Base-by-base conservation (phyloP, 495 filamentous ascomycete genomes). In the Poronia punctata region DNA sequence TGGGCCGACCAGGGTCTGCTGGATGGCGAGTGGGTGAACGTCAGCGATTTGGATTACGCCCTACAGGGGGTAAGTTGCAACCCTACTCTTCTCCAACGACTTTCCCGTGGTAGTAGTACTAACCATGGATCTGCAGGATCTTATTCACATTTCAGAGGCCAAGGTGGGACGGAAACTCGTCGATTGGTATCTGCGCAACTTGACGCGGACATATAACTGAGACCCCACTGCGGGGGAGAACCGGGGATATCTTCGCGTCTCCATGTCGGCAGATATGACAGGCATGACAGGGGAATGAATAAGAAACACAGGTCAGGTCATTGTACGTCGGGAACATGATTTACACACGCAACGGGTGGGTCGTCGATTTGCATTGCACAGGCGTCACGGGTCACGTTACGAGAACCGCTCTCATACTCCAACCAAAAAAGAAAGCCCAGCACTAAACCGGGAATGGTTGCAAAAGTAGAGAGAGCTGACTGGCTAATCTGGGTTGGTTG, bases 181-280 rank as follows among this genome's bases (percentile, higher is more conserved):
- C 40, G 92, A 98, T 69, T 98, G 92, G 92, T 98, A 98, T 66
- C 77, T 98, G 55, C 80, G 93, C 53, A 98, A 98, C 70, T 74
- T 98, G 54, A 82, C 88, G 31, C 81, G 92, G 53, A 93, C 88
- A 34, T 98, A 98, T 70, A 63, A 65, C 50, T 64, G 50, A 49
- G 41, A 22, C 22, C 23, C 35, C 29, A 20, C 19, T 7, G 32
- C 23, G 41, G 31, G 22, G 15, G 22, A 41, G 32, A 25, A n/a
- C 10, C 20, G n/a, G n/a, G n/a, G n/a, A n/a, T n/a, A n/a, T n/a
- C n/a, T n/a, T n/a, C n/a, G n/a, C n/a, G 17, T 33, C 3, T 23
- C 21, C 25, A 40, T 45, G 26, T 46, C 23, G 36, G 28, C 43
- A 40, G 10, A 11, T 35, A 24, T 38, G 42, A 28, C n/a, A 17